Percentiles rank a stretch among this genome's conserved stretches.
Evolutionary conservation across 2,329 filamentous ascomycete genomes (phyloP).

Genomic region (Capronia americana): DNA sequence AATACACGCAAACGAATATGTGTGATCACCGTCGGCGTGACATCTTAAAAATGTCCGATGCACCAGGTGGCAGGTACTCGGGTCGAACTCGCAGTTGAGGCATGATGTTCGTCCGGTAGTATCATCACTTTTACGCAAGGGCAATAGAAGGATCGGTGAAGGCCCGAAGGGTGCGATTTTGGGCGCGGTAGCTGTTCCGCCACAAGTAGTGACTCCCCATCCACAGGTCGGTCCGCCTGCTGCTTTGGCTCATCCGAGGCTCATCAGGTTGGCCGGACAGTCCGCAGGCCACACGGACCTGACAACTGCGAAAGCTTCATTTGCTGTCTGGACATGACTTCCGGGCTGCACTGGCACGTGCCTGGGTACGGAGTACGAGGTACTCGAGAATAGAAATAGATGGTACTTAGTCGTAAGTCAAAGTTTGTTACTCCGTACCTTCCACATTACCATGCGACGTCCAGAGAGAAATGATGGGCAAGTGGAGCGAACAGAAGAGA

Average conservation of each 20-base stretch:
- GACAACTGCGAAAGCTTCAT: not conserved
- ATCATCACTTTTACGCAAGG: not conserved
- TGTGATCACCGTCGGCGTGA: slow-evolving; percentile 2
- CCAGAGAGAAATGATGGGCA: not conserved
- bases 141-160: slow-evolving; percentile 9
- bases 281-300: not conserved
- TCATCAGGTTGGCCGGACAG: not conserved
- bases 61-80: slow-evolving; percentile 13
- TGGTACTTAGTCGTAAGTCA: not conserved
- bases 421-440: not conserved
- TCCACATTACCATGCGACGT: not conserved
- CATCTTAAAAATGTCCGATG: slow-evolving; percentile 7
- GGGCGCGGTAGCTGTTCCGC: slow-evolving; percentile 7
- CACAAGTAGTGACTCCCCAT: slow-evolving; percentile 12
- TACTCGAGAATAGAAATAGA: not conserved
- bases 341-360: not conserved
- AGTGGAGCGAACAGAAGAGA: not conserved
- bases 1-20: not conserved
- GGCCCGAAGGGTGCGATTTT: slow-evolving; percentile 4
- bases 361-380: no score
- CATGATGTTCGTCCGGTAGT: not conserved
- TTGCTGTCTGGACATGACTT: not conserved
- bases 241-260: slow-evolving; percentile 7
- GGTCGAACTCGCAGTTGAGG: not conserved
- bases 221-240: slow-evolving; percentile 14